phyloP scores from a whole-genome alignment of 495 filamentous ascomycete genomes.

The Aspergillus sparsus region DNA sequence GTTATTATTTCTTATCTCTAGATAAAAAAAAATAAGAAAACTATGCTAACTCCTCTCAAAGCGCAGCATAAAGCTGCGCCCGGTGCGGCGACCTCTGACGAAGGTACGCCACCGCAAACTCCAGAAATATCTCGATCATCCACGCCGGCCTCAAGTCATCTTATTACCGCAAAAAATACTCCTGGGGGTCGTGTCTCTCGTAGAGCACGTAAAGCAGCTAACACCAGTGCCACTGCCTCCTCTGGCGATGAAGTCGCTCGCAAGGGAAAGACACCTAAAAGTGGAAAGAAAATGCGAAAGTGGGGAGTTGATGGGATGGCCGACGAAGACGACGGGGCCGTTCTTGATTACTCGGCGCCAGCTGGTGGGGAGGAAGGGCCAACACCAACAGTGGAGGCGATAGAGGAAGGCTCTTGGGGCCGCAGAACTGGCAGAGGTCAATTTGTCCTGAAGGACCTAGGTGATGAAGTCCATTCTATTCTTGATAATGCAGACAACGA shows the following conservation, averaged over 20 bases:
- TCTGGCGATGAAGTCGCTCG: constrained; percentile 77
- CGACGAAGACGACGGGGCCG: constrained; percentile 77
- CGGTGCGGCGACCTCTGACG: constrained; percentile 47
- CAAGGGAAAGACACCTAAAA: constrained; percentile 59
- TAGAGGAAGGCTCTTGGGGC: constrained; percentile 80
- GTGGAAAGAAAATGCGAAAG: constrained; percentile 79
- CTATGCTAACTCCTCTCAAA: constrained; percentile 31
- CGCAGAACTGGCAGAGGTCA: constrained; percentile 82
- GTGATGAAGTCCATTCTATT: constrained; percentile 90
- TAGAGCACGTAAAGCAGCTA: constrained; percentile 75
- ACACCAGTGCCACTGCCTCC: constrained; percentile 65
- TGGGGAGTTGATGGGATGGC: constrained; percentile 91
- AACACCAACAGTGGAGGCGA: constrained; percentile 65
- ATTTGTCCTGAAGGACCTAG: constrained; percentile 90
- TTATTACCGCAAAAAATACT: constrained; percentile 70
- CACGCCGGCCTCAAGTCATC: constrained; percentile 64
- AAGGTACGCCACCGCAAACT: constrained; percentile 64
- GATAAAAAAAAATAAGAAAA: neutral
- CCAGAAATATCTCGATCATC: constrained; percentile 78
- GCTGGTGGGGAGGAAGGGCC: constrained; percentile 51
- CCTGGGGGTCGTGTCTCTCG: constrained; percentile 76
- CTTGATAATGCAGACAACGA: constrained; percentile 68
- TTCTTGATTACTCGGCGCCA: constrained; percentile 82
- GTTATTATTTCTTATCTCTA: neutral
- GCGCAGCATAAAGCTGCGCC: constrained; percentile 53